Conservation (phyloP, 2,329 filamentous ascomycete species). For the Cladosporium sp. region DNA sequence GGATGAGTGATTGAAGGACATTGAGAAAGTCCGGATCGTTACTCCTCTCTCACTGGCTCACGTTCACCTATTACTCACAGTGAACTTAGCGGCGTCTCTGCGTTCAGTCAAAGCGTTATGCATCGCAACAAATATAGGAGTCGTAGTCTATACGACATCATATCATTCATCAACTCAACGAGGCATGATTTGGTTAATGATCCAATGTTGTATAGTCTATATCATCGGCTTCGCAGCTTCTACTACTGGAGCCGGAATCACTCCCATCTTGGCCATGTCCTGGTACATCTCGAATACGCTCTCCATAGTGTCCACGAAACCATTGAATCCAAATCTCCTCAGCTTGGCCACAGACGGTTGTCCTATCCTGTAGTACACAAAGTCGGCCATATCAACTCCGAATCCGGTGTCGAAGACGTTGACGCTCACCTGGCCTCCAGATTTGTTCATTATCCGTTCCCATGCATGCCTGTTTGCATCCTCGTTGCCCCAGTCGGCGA, state of each 20-base stretch:
- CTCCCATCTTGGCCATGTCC: constrained; percentile 43
- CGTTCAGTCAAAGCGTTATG: background rate
- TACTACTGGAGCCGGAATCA: constrained; percentile 42
- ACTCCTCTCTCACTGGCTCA: background rate
- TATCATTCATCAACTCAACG: background rate
- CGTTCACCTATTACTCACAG: background rate
- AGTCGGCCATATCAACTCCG: constrained; percentile 38
- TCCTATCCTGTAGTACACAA: constrained; percentile 25
- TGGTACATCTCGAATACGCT: constrained; percentile 42
- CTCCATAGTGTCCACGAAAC: constrained; percentile 46
- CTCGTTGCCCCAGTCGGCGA: constrained; percentile 47
- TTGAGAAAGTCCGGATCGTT: background rate
- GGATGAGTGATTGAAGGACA: background rate
- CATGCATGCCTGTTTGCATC: constrained; percentile 47
- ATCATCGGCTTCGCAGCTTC: constrained; percentile 29
- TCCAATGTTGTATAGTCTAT: constrained; percentile 9
- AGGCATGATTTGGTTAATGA: background rate
- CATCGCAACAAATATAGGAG: background rate
- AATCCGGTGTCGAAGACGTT: constrained; percentile 38
- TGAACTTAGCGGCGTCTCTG: background rate
- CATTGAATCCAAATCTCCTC: constrained; percentile 44
- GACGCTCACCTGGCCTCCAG: constrained; percentile 15
- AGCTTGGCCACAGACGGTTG: constrained; percentile 34
- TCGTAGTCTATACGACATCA: background rate
- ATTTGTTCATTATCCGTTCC: constrained; percentile 30